A percentile compares a stretch with the other conserved stretches of the same genome.
These are phyloP conservation scores for Fusarium subglutinans DNA, from an alignment of 2,329 filamentous ascomycete genomes.

Conservation along the genomic window DNA sequence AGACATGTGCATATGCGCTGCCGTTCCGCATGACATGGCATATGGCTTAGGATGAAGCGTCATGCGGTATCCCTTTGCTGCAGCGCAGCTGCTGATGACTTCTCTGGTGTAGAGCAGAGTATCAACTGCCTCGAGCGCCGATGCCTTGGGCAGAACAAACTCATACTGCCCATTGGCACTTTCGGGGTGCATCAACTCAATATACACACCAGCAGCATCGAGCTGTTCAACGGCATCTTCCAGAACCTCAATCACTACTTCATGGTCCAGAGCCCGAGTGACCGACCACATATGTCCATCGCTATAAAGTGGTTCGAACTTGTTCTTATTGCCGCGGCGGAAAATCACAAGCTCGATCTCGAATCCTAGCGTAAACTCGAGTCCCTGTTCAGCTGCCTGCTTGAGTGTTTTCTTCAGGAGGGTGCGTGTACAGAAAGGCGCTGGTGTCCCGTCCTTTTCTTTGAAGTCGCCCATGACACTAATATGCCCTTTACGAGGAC, in stretches of 20 bases:
- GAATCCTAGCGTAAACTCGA: constrained; percentile 76
- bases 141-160: constrained; percentile 71
- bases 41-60: constrained; percentile 81
- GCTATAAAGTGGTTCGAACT: constrained; percentile 59
- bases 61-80: constrained; percentile 69
- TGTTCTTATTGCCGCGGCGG: constrained; percentile 50
- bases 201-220: constrained; percentile 67
- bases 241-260: constrained; percentile 65
- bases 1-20: constrained; percentile 75
- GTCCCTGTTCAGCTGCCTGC: constrained; percentile 59
- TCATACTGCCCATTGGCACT: constrained; percentile 80
- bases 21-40: constrained; percentile 66
- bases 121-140: constrained; percentile 75
- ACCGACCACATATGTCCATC: constrained; percentile 77
- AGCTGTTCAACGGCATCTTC: constrained; percentile 72
- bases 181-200: constrained; percentile 81
- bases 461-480: constrained; percentile 75
- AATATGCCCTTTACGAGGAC: constrained; percentile 68
- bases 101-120: constrained; percentile 75
- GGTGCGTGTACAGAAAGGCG: constrained; percentile 71
- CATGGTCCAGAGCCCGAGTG: constrained; percentile 69
- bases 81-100: constrained; percentile 71
- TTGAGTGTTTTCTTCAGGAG: constrained; percentile 66
- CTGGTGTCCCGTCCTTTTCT: constrained; percentile 60
- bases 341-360: constrained; percentile 84